Base-by-base conservation (phyloP, 164 flowering plant genomes). In the Warburgia ugandensis region DNA sequence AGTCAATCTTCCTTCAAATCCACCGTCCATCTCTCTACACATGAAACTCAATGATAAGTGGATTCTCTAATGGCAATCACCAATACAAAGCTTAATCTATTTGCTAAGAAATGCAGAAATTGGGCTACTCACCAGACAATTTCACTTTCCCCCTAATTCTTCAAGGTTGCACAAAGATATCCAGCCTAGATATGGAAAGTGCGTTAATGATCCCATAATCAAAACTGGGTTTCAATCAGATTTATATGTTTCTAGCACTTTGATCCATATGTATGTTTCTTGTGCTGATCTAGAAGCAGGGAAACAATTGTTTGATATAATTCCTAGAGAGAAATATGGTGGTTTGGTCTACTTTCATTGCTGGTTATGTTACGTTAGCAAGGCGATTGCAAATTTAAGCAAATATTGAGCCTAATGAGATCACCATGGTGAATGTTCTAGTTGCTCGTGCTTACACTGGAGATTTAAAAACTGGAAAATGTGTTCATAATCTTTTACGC, bases 121-220 rank as follows among this genome's bases (percentile, higher is more conserved):
- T 46, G 31, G 71, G 64, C 19, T 50, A 53, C 25, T 54, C 42
- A 4, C 71, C 67, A 0, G 56, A 67, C 44, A 51, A 62, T 25
- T 67, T 62, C 59, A 62, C 71, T 2, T 67, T 57, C 47, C 67
- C 71, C 6, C 63, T 62, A 22, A 61, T 67, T 25, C 64, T 67
- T 25, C 50, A 58, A 20, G 47, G 64, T 20, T 67, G 71, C 21
- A 54, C 64, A 0, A 17, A 20, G 52, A 42, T 33, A 7, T 1
- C 2, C 5, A 40, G 41, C 45, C 19, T 2, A 6, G 19, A 9
- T 7, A 17, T 20, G 71, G 71, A 10, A 50, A 29, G 35, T 62
- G 67, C 16, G 50, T 68, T 51, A 67, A 68, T 13, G 50, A 35
- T 16, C 57, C 59, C 14, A 29, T 63, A 22, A 3, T 55, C 27